A percentile compares a stretch with the other conserved stretches of the same genome.
phyloP scores from a whole-genome alignment of 176 grass and related monocot species.

The Pontederia paniculata region DNA sequence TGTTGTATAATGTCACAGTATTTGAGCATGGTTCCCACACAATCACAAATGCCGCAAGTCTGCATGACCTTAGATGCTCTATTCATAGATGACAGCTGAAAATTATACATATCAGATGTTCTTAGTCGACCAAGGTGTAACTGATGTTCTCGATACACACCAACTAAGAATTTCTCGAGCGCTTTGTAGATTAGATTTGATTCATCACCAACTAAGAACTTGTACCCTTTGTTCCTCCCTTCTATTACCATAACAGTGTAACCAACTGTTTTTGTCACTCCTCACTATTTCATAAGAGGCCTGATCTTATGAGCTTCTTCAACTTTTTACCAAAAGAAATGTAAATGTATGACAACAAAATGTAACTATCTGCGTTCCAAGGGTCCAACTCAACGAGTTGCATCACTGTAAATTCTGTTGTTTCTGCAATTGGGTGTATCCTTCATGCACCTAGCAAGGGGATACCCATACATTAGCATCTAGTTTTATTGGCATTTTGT shows the following conservation, averaged over 20 bases:
- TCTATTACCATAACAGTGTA: conserved; percentile 23
- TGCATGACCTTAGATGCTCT: too few species aligned
- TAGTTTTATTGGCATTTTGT: conserved; percentile 21
- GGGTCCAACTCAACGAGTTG: conserved; percentile 15
- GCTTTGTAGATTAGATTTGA: conserved; percentile 14
- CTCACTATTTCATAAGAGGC: conserved; percentile 5
- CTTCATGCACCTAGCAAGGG: conserved; percentile 22
- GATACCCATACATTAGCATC: conserved; percentile 20
- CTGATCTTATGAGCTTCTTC: conserved; percentile 18
- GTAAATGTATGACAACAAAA: conserved; percentile 19
- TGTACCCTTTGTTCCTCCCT: conserved; percentile 21
- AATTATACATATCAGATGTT: too few species aligned
- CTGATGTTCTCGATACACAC: too few species aligned
- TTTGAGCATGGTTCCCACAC: too few species aligned
- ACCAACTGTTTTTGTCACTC: conserved; percentile 18
- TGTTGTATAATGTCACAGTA: too few species aligned
- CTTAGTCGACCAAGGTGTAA: too few species aligned
- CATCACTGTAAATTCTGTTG: conserved; percentile 16
- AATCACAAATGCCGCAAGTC: too few species aligned
- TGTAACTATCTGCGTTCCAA: conserved; percentile 17
- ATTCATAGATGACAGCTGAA: too few species aligned
- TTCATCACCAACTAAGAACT: conserved; percentile 23
- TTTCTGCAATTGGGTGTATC: conserved; percentile 19
- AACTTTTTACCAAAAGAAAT: conserved; percentile 21
- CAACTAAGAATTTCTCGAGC: conserved; percentile 18